Evolutionary conservation across 179 eudicot genomes (phyloP).

Genomic region (Actinidia chinensis): DNA sequence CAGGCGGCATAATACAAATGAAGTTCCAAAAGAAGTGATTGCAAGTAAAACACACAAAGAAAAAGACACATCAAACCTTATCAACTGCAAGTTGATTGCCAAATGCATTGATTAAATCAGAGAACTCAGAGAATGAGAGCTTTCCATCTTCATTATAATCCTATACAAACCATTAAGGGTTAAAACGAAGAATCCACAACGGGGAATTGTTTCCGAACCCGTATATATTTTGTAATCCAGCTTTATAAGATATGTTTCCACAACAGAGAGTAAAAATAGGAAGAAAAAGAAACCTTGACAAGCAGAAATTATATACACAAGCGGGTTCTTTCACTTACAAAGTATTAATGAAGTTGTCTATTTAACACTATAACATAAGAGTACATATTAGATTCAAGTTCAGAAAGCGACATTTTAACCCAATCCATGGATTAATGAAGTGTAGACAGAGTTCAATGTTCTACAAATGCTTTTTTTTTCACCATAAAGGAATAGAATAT

Average conservation of each 20-base stretch:
- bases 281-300: neutral
- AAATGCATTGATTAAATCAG: conserved; percentile 72
- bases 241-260: conserved; percentile 4
- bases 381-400: neutral
- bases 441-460: neutral
- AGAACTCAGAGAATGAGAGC: conserved; percentile 78
- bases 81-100: conserved; percentile 80
- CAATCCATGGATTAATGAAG: neutral
- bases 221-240: neutral
- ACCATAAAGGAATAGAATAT: neutral
- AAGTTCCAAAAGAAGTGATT: neutral
- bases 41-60: neutral
- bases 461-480: conserved; percentile 1
- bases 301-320: neutral
- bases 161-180: conserved; percentile 33
- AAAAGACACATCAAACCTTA: conserved; percentile 47
- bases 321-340: neutral
- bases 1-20: neutral
- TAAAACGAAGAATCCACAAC: neutral
- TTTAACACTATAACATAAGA: conserved; percentile 4
- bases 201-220: neutral
- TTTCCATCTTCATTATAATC: conserved; percentile 81
- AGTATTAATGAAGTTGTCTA: neutral
- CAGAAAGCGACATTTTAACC: neutral
- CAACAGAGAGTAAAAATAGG: neutral